Base-by-base conservation (phyloP, 345 rosid genomes). In the Cardamine chenopodiifolia region DNA sequence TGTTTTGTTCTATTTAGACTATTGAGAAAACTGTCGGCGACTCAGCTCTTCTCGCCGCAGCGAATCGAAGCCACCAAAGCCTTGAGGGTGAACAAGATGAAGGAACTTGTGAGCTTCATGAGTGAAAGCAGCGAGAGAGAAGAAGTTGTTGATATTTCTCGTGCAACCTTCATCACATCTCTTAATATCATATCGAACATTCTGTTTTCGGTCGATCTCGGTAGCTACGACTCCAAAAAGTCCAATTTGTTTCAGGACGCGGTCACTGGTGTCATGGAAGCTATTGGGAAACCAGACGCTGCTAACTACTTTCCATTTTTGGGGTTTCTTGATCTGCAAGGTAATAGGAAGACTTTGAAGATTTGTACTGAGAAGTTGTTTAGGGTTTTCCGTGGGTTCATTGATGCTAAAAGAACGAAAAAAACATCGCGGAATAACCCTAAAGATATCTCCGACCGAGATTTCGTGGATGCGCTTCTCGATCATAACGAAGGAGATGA, bases 251-350 rank as follows among this genome's bases (percentile, higher is more conserved):
- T 87, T 70, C 83, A 71, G 68, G 71, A 80, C 55, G 29, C 50
- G 8, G 78, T 80, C 9, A 48, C 28, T 75, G 42, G 67, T 14
- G 49, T 84, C 20, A 61, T 82, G 88, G 75, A 58, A 9, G 79
- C 72, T 39, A 45, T 40, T 0, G 90, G 86, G 28, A 81, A 68
- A 31, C 84, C 84, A 2, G 84, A 86, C 48, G 3, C 67, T 55
- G 74, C 80, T 1, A 84, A 88, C 58, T 88, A 28, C 44, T 88
- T 84, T 52, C 90, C 88, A 2, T 2, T 79, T 6, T 52, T 85
- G 0, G 31, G 79, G 54, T 70, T 26, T 70, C 19, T 88, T 64
- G 92, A 86, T n/a, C 83, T 78, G 6, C 86, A 87, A 73, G 81
- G 86, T 12, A 67, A 67, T 19, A 31, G 44, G 34, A 78, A 70